phyloP scores from a whole-genome alignment of 2,329 filamentous ascomycete genomes.

The Pyrenophora teres region DNA sequence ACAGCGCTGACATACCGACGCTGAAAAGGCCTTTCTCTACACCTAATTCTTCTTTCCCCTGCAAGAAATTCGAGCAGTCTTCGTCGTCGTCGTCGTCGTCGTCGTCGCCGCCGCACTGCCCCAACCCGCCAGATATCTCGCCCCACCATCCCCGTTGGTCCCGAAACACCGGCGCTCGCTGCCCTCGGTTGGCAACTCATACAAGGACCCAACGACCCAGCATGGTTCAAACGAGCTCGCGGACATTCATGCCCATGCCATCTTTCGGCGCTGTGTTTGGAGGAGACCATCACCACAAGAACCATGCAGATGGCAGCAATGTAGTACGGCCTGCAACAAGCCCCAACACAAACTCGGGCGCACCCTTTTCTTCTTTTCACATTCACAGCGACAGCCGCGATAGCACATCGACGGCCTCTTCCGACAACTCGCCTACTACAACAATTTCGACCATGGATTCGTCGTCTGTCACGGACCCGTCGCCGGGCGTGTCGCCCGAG shows the following conservation, averaged over 20 bases:
- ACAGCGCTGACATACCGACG: constrained; percentile 43
- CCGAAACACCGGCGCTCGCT: constrained; percentile 21
- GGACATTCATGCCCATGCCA: constrained; percentile 60
- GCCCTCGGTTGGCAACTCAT: constrained; percentile 24
- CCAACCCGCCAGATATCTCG: constrained; percentile 8
- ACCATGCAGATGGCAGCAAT: constrained; percentile 49
- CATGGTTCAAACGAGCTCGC: constrained; percentile 47
- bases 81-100: constrained; percentile 14
- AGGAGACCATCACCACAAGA: constrained; percentile 59
- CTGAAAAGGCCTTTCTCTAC: constrained; percentile 44
- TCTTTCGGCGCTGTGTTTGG: constrained; percentile 78
- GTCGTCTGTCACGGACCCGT: constrained; percentile 85
- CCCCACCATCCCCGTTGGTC: constrained; percentile 20
- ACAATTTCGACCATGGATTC: constrained; percentile 92
- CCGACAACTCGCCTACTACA: constrained; percentile 92
- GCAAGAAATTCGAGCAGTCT: constrained; percentile 33
- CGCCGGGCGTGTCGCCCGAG: constrained; percentile 86
- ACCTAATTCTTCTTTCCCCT: constrained; percentile 42
- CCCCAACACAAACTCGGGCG: constrained; percentile 39
- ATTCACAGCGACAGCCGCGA: constrained; percentile 70
- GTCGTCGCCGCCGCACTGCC: constrained; percentile 19
- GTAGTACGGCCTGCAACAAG: constrained; percentile 43
- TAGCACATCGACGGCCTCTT: constrained; percentile 83
- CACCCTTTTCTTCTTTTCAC: constrained; percentile 57
- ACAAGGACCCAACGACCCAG: constrained; percentile 28